Evolutionary conservation across 257 asterid species (phyloP).

Genomic region (Ocimum tenuiflorum): DNA sequence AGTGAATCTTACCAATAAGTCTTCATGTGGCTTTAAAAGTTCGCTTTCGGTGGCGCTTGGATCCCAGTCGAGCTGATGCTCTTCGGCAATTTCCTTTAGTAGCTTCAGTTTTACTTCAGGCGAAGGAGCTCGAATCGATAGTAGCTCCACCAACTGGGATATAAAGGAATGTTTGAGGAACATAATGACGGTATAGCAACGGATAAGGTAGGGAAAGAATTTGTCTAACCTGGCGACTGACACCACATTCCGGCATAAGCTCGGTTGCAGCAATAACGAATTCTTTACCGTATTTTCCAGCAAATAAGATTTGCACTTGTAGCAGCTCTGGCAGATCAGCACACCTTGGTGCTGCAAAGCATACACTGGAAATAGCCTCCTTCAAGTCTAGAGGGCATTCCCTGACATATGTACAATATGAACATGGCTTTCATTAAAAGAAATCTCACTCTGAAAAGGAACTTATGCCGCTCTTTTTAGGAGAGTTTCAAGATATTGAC

Average conservation of each 20-base stretch:
- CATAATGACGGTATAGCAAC: not conserved
- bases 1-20: constrained; percentile 52
- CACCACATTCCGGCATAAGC: constrained; percentile 92
- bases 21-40: constrained; percentile 69
- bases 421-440: not conserved
- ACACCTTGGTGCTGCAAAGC: constrained; percentile 98
- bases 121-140: constrained; percentile 82
- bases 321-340: constrained; percentile 81
- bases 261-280: constrained; percentile 79
- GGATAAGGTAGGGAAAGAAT: not conserved
- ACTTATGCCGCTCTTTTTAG: not conserved
- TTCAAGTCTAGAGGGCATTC: constrained; percentile 95
- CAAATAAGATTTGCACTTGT: constrained; percentile 62
- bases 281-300: constrained; percentile 85
- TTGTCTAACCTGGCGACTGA: constrained; percentile 77
- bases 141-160: constrained; percentile 66
- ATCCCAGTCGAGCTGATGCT: constrained; percentile 87
- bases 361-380: constrained; percentile 84
- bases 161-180: not conserved
- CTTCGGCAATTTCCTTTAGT: constrained; percentile 83
- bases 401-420: constrained; percentile 30
- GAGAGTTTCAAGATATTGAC: no score
- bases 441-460: not conserved
- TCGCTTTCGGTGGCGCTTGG: constrained; percentile 67
- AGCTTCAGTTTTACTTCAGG: constrained; percentile 77